These are phyloP conservation scores for Chaetoceros muelleri DNA, from an alignment of 108 stramenopile species.

Conservation along the genomic window DNA sequence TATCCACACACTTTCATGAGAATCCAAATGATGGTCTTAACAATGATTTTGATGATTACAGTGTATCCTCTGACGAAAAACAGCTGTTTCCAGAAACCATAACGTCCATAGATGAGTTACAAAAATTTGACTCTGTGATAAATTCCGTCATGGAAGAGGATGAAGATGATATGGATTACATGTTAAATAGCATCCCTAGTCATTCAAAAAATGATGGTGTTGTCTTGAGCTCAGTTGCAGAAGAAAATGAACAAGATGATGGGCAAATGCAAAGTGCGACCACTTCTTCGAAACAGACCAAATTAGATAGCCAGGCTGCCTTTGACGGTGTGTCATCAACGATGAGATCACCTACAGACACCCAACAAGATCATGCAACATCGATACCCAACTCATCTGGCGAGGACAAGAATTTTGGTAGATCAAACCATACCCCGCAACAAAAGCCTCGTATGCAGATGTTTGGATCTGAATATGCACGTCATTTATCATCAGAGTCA, in stretches of 20 bases:
- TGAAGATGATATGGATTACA: neutral
- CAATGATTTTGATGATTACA: neutral
- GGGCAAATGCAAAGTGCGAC: neutral
- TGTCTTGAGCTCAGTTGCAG: conserved; percentile 3
- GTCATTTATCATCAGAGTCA: conserved; percentile 34
- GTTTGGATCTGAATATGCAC: conserved; percentile 86
- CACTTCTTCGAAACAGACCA: neutral
- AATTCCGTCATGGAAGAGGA: neutral
- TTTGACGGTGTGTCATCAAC: neutral
- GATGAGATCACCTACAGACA: too few species aligned
- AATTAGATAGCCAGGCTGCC: neutral
- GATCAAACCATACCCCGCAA: neutral
- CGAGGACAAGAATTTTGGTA: conserved; percentile 3
- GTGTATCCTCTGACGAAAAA: too few species aligned
- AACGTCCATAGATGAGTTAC: neutral
- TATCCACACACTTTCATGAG: too few species aligned
- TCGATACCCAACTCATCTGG: conserved; percentile 1
- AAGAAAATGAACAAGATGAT: conserved; percentile 4
- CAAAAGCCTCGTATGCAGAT: conserved; percentile 41
- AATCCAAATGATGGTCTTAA: too few species aligned
- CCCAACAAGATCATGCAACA: too few species aligned
- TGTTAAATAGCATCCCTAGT: too few species aligned
- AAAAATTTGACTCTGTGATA: neutral
- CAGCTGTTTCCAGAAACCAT: neutral
- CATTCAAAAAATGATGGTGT: neutral